phyloP scores from a whole-genome alignment of 129 eudicot genomes.

The carrot (Daucus carota) region DNA sequence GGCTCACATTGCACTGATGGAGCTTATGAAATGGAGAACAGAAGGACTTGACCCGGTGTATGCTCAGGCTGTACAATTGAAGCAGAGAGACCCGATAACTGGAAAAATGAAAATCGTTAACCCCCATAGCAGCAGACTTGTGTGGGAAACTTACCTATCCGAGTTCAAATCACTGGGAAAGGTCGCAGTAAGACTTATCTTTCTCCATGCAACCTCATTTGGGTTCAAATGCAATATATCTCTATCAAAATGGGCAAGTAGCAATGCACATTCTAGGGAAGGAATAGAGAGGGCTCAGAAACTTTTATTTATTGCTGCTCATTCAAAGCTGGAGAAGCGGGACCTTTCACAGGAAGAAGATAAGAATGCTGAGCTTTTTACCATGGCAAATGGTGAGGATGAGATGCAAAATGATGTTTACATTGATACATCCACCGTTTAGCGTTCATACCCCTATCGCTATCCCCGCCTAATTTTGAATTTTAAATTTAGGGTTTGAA shows the following conservation, averaged over 20 bases:
- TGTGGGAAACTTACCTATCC: slow-evolving; percentile 85
- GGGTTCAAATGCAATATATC: slow-evolving; percentile 60
- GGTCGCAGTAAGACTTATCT: slow-evolving; percentile 79
- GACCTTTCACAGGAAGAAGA: slow-evolving; percentile 60
- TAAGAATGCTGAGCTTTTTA: slow-evolving; percentile 60
- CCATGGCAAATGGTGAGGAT: slow-evolving; percentile 52
- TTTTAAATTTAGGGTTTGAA: slow-evolving; percentile 28
- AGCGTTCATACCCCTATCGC: slow-evolving; percentile 14
- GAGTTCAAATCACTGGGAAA: slow-evolving; percentile 75
- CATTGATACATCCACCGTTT: slow-evolving; percentile 72
- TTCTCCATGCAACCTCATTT: slow-evolving; percentile 86
- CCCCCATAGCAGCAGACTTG: slow-evolving; percentile 88
- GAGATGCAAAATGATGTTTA: slow-evolving; percentile 85
- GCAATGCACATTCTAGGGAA: slow-evolving; percentile 46
- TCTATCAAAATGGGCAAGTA: slow-evolving; percentile 42
- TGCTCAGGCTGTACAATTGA: slow-evolving; percentile 93
- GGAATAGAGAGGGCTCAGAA: slow-evolving; percentile 80
- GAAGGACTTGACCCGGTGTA: slow-evolving; percentile 91
- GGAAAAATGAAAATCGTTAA: slow-evolving; percentile 88
- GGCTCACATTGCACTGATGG: slow-evolving; percentile 89
- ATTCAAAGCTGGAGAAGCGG: slow-evolving; percentile 62
- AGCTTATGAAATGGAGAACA: slow-evolving; percentile 97
- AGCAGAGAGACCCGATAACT: slow-evolving; percentile 68
- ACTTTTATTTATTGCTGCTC: slow-evolving; percentile 76
- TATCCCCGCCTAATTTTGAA: slow-evolving; percentile 16